Evolutionary conservation across 2,329 filamentous ascomycete genomes (phyloP).

Genomic region (Hypoxylon rubiginosum): DNA sequence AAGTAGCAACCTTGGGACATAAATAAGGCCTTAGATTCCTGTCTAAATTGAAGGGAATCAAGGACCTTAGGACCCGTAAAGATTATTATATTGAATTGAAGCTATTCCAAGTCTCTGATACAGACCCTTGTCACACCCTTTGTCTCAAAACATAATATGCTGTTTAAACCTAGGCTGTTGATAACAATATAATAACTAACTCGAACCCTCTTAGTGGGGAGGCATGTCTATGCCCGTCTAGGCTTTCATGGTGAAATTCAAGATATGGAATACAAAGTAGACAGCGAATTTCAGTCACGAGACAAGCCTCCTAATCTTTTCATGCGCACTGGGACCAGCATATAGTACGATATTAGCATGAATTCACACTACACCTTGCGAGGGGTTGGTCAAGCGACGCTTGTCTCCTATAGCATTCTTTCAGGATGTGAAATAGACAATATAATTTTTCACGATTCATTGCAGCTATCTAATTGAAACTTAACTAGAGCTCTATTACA

Average conservation of each 20-base stretch:
- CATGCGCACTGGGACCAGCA: conserved; percentile 56
- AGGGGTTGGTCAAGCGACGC: background rate
- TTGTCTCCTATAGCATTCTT: background rate
- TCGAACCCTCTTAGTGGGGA: conserved; percentile 56
- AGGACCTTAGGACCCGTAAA: too few species aligned
- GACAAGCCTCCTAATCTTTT: conserved; percentile 61
- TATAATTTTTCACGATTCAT: background rate
- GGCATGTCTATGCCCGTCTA: conserved; percentile 60
- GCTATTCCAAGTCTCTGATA: too few species aligned
- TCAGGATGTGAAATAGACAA: background rate
- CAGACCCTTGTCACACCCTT: too few species aligned
- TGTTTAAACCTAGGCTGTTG: background rate
- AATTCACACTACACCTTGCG: background rate
- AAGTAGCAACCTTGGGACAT: too few species aligned
- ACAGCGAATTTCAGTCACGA: conserved; percentile 57
- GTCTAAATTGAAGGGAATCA: too few species aligned
- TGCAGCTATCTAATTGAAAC: background rate
- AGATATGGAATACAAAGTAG: conserved; percentile 60
- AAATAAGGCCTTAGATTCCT: too few species aligned
- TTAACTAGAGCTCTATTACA: background rate
- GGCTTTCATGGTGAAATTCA: conserved; percentile 59
- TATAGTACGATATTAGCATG: background rate
- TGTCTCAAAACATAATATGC: background rate
- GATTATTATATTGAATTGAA: too few species aligned
- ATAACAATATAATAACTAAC: conserved; percentile 7